phyloP scores from a whole-genome alignment of 352 stramenopile genomes.

The Pythium aristosporum region DNA sequence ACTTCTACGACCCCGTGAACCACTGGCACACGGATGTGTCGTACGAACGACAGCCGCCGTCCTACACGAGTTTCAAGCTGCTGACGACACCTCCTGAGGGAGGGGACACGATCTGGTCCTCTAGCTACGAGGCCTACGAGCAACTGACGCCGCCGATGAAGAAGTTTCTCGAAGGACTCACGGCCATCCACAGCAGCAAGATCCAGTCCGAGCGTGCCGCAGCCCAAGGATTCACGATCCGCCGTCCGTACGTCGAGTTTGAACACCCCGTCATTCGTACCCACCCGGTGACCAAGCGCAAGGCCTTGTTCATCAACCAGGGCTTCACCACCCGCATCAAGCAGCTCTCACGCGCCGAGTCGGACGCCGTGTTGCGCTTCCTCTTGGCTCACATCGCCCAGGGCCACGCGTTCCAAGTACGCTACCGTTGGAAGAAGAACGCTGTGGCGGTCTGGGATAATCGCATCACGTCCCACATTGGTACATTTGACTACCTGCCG shows the following conservation, averaged over 20 bases:
- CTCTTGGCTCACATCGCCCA: no score
- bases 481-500: no score
- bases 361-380: conserved; percentile 25
- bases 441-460: no score
- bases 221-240: conserved; percentile 26
- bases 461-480: no score
- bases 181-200: no score
- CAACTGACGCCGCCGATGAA: no score
- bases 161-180: no score
- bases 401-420: no score
- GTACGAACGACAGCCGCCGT: conserved; percentile 34
- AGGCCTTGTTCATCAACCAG: conserved; percentile 35
- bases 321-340: conserved; percentile 38
- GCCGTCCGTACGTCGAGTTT: conserved; percentile 32
- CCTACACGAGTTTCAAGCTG: conserved; percentile 33
- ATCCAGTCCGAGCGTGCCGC: conserved; percentile 27
- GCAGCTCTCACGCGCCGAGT: conserved; percentile 36
- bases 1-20: conserved; percentile 29
- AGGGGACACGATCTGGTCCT: no score
- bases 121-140: no score
- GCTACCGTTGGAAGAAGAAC: no score
- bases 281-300: conserved; percentile 35
- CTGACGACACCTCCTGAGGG: conserved; percentile 26
- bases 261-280: conserved; percentile 42
- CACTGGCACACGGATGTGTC: conserved; percentile 43